Conservation (phyloP, 1,284 basidiomycete genomes). For the Bondarzewia mesenterica region DNA sequence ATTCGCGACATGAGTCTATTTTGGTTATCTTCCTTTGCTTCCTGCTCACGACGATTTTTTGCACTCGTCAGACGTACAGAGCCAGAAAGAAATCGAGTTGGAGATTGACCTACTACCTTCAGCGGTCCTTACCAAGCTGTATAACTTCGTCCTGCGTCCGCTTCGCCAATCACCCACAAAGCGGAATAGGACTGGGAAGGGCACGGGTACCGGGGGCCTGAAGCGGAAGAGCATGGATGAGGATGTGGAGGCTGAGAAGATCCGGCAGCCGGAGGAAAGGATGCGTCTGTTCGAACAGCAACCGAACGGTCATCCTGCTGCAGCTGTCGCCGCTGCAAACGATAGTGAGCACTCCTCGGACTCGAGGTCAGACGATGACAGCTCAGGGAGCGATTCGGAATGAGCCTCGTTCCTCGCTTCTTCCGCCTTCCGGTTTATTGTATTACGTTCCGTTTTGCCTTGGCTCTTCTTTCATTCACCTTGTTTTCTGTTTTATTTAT, state of each 20-base stretch:
- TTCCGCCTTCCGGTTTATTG: no score
- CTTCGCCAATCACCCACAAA: slow-evolving; percentile 46
- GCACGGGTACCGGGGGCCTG: slow-evolving; percentile 77
- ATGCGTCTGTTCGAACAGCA: no score
- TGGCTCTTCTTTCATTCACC: slow-evolving; percentile 9
- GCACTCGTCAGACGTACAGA: slow-evolving; percentile 38
- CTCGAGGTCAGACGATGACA: slow-evolving; percentile 65
- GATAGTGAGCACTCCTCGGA: slow-evolving; percentile 72
- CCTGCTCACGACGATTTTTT: slow-evolving; percentile 6
- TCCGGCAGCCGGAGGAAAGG: no score
- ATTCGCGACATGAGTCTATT: slow-evolving; percentile 74
- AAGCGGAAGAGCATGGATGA: slow-evolving; percentile 91
- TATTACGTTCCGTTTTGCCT: slow-evolving; percentile 4
- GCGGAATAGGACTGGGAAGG: slow-evolving; percentile 62
- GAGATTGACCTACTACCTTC: slow-evolving; percentile 89
- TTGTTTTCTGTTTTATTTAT: slow-evolving; percentile 15
- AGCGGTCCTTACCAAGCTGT: slow-evolving; percentile 77
- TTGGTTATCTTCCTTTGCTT: slow-evolving; percentile 4
- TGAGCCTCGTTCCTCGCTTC: no score
- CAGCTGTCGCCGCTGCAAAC: slow-evolving; percentile 31
- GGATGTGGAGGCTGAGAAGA: no score
- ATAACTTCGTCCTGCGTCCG: no score
- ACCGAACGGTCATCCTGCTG: no score
- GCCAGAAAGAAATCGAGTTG: slow-evolving; percentile 92
- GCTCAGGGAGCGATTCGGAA: slow-evolving; percentile 77